Evolutionary conservation across 106 monocot genomes (phyloP).

Genomic region (Posidonia australis): DNA sequence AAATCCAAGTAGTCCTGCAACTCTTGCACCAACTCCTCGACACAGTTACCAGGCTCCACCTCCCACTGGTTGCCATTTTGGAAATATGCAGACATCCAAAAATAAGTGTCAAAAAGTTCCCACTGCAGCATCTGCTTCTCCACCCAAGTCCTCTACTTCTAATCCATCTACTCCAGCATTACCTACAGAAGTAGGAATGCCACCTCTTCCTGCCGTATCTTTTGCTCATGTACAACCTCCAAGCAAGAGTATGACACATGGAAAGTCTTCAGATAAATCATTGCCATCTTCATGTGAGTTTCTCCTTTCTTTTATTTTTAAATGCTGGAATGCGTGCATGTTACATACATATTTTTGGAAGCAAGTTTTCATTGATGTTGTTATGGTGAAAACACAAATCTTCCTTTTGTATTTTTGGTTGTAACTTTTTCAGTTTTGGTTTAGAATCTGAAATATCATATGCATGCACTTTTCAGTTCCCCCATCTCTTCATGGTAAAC

Average conservation of each 20-base stretch:
- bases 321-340: neutral
- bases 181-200: neutral
- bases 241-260: conserved; percentile 24
- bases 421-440: no score
- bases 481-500: no score
- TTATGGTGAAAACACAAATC: no score
- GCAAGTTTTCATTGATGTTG: no score
- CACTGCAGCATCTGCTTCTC: conserved; percentile 12
- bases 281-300: conserved; percentile 65
- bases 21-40: conserved; percentile 42
- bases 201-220: conserved; percentile 41
- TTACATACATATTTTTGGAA: no score
- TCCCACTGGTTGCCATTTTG: conserved; percentile 19
- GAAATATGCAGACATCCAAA: conserved; percentile 18
- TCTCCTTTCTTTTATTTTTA: neutral
- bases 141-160: neutral
- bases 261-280: conserved; percentile 17
- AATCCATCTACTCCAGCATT: neutral
- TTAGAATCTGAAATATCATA: no score
- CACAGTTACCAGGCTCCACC: conserved; percentile 12
- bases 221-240: conserved; percentile 62
- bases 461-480: no score
- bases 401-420: no score
- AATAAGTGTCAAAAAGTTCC: conserved; percentile 15
- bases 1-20: conserved; percentile 3